phyloP scores from a whole-genome alignment of 2,329 filamentous ascomycete genomes.

The Xylaria sp. region DNA sequence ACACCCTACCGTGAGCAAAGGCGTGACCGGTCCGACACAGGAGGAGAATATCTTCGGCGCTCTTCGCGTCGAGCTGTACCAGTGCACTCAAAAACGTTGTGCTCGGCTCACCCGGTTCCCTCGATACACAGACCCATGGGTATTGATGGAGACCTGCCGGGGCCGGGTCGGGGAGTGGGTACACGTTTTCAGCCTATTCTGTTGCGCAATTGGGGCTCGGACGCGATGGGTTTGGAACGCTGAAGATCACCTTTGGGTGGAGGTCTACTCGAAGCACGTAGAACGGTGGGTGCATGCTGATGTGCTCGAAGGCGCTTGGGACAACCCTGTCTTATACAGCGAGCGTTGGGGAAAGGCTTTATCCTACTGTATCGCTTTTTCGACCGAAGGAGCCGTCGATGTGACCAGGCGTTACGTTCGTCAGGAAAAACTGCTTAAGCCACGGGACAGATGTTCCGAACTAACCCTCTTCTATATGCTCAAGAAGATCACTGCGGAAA shows the following conservation, averaged over 20 bases:
- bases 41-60: constrained; percentile 2
- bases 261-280: constrained; percentile 8
- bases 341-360: constrained; percentile 6
- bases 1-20: neutral
- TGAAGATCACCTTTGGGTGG: constrained; percentile 5
- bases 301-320: constrained; percentile 1
- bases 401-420: constrained; percentile 14
- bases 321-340: constrained; percentile 4
- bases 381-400: constrained; percentile 5
- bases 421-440: neutral
- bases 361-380: constrained; percentile 13
- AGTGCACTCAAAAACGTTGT: neutral
- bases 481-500: constrained; percentile 13
- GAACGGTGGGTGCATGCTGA: constrained; percentile 12
- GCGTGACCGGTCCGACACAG: neutral
- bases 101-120: constrained; percentile 3
- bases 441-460: constrained; percentile 5
- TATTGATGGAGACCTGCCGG: constrained; percentile 7
- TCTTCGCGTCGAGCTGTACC: constrained; percentile 5
- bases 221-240: constrained; percentile 8
- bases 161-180: constrained; percentile 13
- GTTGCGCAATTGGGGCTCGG: constrained; percentile 4
- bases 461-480: constrained; percentile 12
- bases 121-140: constrained; percentile 15
- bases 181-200: constrained; percentile 5